Conservation (phyloP, 805 yeast species). For the Metschnikowia matae region DNA sequence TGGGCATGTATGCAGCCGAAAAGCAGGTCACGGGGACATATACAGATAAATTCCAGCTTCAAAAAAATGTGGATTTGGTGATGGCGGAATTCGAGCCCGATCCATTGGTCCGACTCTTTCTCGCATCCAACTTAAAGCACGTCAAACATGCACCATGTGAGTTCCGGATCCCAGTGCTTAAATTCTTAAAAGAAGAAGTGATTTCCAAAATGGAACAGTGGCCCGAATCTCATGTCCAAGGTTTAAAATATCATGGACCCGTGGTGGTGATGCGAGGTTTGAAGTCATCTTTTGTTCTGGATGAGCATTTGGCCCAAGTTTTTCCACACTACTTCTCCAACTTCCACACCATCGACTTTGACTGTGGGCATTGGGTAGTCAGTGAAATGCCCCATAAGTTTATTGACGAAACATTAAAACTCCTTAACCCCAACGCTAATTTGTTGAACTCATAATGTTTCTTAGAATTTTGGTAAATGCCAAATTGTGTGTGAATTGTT, state of each 20-base stretch:
- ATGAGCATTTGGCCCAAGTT: constrained; percentile 18
- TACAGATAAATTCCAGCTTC: constrained; percentile 2
- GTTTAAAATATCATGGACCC: constrained; percentile 27
- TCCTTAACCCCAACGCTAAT: constrained; percentile 1
- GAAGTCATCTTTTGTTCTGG: constrained; percentile 39
- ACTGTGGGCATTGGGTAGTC: constrained; percentile 39
- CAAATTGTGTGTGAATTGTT: no score
- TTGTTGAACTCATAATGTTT: no score
- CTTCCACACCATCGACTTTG: constrained; percentile 17
- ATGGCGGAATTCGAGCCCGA: constrained; percentile 24
- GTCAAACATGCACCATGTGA: constrained; percentile 1
- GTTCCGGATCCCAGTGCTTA: constrained; percentile 16
- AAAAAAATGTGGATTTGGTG: constrained; percentile 18
- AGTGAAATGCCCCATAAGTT: constrained; percentile 36
- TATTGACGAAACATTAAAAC: constrained; percentile 13
- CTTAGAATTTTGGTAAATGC: no score
- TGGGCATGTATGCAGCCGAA: constrained; percentile 39
- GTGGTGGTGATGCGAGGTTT: constrained; percentile 44
- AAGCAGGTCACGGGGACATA: constrained; percentile 7
- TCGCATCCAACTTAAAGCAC: constrained; percentile 35
- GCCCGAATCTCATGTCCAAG: constrained; percentile 10
- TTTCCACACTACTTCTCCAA: constrained; percentile 28
- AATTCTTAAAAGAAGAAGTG: constrained; percentile 12
- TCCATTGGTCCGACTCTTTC: constrained; percentile 30
- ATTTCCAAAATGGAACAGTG: constrained; percentile 14